Base-by-base conservation (phyloP, 2,329 filamentous ascomycete species). In the Lasiodiplodia gonubiensis region DNA sequence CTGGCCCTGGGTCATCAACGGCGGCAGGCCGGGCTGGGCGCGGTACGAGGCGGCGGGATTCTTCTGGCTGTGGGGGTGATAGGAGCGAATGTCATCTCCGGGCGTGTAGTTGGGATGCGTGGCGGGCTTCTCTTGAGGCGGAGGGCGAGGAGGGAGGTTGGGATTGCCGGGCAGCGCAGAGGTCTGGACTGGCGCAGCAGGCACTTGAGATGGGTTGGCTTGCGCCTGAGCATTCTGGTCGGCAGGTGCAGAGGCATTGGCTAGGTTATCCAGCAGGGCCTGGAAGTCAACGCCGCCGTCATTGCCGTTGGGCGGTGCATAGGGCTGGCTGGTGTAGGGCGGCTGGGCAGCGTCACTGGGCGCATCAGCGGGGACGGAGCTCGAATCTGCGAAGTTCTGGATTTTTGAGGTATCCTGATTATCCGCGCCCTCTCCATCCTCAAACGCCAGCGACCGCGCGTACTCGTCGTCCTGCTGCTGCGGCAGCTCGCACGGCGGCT, bases 61-160 rank as follows among this genome's bases (percentile, higher is more conserved):
- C 72, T 80, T 76, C 60, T 79, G 76, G 64, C 77, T 81, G 72
- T 84, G 82, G 23, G 82, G 82, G 71, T 85, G 83, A 70, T 82
- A 84, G 48, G 82, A 81, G 70, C 82, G 79, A 67, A 84, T 83
- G 72, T 84, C 81, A 73, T 82, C 80, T 68, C 78, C 80, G 59
- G 81, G 80, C 48, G 78, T 77, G 74, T 83, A 84, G 70, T 83
- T 83, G 52, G 81, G 77, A 70, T 84, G 79, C 60, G 82, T 83
- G 68, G 79, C 74, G 65, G 80, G 80, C 73, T 81, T 80, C 68
- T 83, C 82, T 74, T 84, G 83, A 46, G 82, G 79, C 68, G 82
- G 83, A 52, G 82, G 83, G 69, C 81, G 78, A 46, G 82, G 78
- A 72, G 82, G 83, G 8, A 84, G 81, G 68, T 74, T 77, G 67